Evolutionary conservation across 208 protist genomes (phyloP).

Genomic region (Trypanosomatidae sp.): DNA sequence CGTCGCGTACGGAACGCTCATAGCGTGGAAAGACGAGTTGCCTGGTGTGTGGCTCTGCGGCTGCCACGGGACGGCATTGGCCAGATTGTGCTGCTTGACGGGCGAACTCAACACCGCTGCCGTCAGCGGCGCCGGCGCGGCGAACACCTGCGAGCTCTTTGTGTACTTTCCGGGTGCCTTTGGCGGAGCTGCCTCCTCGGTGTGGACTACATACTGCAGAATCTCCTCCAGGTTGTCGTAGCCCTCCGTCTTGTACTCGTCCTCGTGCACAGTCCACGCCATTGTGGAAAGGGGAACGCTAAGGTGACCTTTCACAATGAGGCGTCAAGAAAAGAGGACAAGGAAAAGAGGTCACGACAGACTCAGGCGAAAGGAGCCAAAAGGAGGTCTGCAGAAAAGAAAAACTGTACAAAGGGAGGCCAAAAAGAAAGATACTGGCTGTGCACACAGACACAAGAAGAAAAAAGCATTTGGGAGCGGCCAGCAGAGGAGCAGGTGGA

Average conservation of each 20-base stretch:
- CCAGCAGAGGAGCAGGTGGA: too few species aligned
- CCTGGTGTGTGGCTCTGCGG: slow-evolving; percentile 24
- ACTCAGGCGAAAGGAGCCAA: neutral
- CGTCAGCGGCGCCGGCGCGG: slow-evolving; percentile 40
- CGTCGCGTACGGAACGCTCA: slow-evolving; percentile 16
- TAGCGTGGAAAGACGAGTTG: slow-evolving; percentile 31
- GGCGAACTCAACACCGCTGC: slow-evolving; percentile 36
- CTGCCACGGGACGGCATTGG: slow-evolving; percentile 39
- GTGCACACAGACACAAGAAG: too few species aligned
- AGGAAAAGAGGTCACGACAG: neutral
- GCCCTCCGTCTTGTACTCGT: slow-evolving; percentile 68
- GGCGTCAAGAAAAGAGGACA: neutral
- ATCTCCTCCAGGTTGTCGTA: slow-evolving; percentile 50
- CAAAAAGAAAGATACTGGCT: too few species aligned
- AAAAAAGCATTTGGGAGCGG: too few species aligned
- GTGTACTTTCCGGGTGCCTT: slow-evolving; percentile 67
- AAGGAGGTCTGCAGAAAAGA: too few species aligned
- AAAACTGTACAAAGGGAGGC: too few species aligned
- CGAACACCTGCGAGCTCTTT: slow-evolving; percentile 78
- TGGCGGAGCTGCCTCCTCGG: slow-evolving; percentile 26
- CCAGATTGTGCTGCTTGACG: slow-evolving; percentile 40
- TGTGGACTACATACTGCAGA: slow-evolving; percentile 38
- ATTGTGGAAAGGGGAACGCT: too few species aligned
- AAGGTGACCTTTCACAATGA: too few species aligned
- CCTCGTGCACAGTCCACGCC: slow-evolving; percentile 88